Evolutionary conservation across 345 rosid species (phyloP), one percentile per base, ranked within the genome.

Genomic region (Pistacia atlantica): DNA sequence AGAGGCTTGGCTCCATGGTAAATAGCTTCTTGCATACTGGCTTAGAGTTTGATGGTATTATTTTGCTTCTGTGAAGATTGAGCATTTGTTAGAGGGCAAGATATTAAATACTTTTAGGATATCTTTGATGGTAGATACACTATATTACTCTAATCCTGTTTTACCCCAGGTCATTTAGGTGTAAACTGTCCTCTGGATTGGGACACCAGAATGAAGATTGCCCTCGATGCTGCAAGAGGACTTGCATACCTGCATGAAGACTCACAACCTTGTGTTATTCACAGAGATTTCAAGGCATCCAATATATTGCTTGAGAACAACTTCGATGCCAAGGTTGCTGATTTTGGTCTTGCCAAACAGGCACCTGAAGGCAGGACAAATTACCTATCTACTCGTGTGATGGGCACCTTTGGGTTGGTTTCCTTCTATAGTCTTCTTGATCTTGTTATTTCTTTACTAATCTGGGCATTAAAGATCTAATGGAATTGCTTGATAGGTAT

Each of bases 201-300:
- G 99, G 99, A 93, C 74, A 90, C 95, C 17, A 88, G 98, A 83
- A 96, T 96, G 98, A 96, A 93, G 87, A 93, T 96, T 78, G 99
- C 99, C 59, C 98, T 96, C 77, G 99, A 96, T 88, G 97, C 98
- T 73, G 99, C 99, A 20, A 91, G 98, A 88, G 99, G 98, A 75
- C 97, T 92, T 77, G 92, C 98, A 2, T 96, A 96, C 84, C 87
- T 96, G 56, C 99, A 96, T 46, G 98, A 96, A 88, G 99, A 96
- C 87, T 93, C 99, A 5, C 99, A 96, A 72, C 98, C 99, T 11
- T 91, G 95, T 71, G 99, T 96, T 78, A 96, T 93, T 81, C 99
- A 96, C 76, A 89, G 99, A 85, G 99, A 96, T 77, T 96, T 96
- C 76, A 96, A 96, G 85, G 98, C 99, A 58, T 96, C 99, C 73